Evolutionary conservation across 257 asterid species (phyloP), one percentile per base, ranked within the genome.

Genomic region (Rhazya stricta): DNA sequence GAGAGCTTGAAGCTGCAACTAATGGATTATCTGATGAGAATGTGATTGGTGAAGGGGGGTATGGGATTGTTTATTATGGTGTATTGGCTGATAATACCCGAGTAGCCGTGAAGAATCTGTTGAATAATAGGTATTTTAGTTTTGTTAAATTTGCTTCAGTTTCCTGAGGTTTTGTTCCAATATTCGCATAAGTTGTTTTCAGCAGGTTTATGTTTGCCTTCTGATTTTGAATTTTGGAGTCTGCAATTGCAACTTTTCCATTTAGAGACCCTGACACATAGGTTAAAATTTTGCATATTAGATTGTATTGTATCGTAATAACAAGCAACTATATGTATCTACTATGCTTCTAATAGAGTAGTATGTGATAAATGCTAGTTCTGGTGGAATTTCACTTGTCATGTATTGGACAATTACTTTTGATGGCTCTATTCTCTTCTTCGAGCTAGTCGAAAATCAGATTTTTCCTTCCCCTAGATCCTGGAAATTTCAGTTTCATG

Each of bases 1-100:
- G 98, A 84, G 98, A 94, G 85, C 98, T 94, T 1, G 98, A 93
- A 87, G 96, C 90, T 3, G 97, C 97, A n/a, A 91, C 96, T 9
- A 88, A 93, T 86, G 94, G 96, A 21, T 88, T 93, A 80, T 80
- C 95, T 3, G 92, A 88, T 74, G 98, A 90, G 88, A 93, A 90
- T 83, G 97, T 93, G 74, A 93, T 93, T 5, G 98, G 98, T 69
- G 96, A 93, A 86, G 98, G 98, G 72, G 98, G 98, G 45, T 94
- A 94, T 32, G 97, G 98, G 45, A 94, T 94, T 72, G 98, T 94
- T 45, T 94, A 91, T 74, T 84, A 85, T 30, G 98, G 98, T 32
- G 84, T 83, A 25, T 75, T 90, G 88, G 73, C 84, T 39, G 97
- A 94, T 85, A 91, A 89, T 72, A 90, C 97, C 16, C 82, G 86